Evolutionary conservation across 2,329 filamentous ascomycete genomes (phyloP), one percentile per base, ranked within the genome.

Genomic region (Cylindrodendrum hubeiense): DNA sequence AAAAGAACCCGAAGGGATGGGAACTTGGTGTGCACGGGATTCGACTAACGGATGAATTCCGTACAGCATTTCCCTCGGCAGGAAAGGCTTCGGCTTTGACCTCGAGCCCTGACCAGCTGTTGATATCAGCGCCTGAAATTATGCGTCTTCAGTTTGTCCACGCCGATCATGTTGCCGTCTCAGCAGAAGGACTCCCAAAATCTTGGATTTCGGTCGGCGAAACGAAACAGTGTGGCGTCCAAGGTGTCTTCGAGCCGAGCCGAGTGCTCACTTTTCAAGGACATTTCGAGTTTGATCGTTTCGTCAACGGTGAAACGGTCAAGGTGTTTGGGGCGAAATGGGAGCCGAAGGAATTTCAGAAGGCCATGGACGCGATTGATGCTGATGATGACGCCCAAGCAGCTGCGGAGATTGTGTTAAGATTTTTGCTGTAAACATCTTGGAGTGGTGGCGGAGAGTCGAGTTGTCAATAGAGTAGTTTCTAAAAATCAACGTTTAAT

Each of bases 251-350:
- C 61, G 67, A 80, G 60, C 69, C 76, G 2, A 77, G 78, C 0
- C 71, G 79, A 1, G 71, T 83, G 0, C 70, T 84, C 19, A 83
- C 80, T 0, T 78, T 78, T 26, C 80, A 83, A 50, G 81, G 81
- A 0, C 81, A 83, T 65, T 81, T 81, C 22, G 82, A 83, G 60
- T 84, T 83, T 68, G 79, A 83, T 64, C 60, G 71, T 0, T 82
- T 81, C 57, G 71, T 83, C 10, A 82, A 80, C 54, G 68, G 73
- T 0, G 79, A 82, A 71, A 78, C 74, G 1, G 60, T 82, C 22
- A 77, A 77, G 55, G 71, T 77, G 1, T 80, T 80, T 60, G 78
- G 79, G 3, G 61, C 63, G 2, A 56, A 54, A 13, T 73, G 71
- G 71, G 65, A 70, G 3, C 41, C 66, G 8, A 33, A 33, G 2